Base-by-base conservation (phyloP, 2,329 filamentous ascomycete genomes). In the Fusarium illudens region DNA sequence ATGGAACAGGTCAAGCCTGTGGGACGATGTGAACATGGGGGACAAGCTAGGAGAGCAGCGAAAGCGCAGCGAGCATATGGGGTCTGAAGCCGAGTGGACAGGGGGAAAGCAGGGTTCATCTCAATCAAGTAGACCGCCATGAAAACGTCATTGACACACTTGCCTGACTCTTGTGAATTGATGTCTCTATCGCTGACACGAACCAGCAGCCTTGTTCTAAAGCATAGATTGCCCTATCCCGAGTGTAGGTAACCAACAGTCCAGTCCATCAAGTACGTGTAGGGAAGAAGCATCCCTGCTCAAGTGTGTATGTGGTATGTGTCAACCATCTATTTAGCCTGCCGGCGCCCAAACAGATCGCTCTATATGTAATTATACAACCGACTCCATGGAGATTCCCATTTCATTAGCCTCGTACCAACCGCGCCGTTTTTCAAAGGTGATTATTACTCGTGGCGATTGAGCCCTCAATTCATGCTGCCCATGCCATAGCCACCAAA, bases 401-500 rank as follows among this genome's bases (percentile, higher is more conserved):
- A 56, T 19, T 55, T 59, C 62, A 46, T 62, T 56, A 58, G 37
- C 25, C 62, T 53, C 65, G 39, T 58, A 15, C 19, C 55, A 25
- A 4, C 60, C 50, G 51, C 58, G 12, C 50, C 62, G 17, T 42
- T 57, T 59, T 54, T 57, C 56, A 25, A 50, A 39, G 19, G 12
- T 50, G 30, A 51, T 51, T 25, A 46, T 50, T 56, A 44, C 25
- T 37, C n/a, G 15, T 22, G 6, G 29, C n/a, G 22, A n/a, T 46
- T 49, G 52, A 56, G 39, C 32, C 29, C 49, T 52, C 53, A 70
- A n/a, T 68, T 60, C 64, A 76, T 68, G 17, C 68, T 70, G 2
- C 70, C 69, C 60, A 78, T 65, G 0, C 71, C 69, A 32, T 75
- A 76, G n/a, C 71, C 72, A 36, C 73, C 73, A 55, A 79, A 79